A percentile compares a stretch with the other conserved stretches of the same genome.
Evolutionary conservation across 495 filamentous ascomycete species (phyloP).

Genomic region (Penicillium herquei): DNA sequence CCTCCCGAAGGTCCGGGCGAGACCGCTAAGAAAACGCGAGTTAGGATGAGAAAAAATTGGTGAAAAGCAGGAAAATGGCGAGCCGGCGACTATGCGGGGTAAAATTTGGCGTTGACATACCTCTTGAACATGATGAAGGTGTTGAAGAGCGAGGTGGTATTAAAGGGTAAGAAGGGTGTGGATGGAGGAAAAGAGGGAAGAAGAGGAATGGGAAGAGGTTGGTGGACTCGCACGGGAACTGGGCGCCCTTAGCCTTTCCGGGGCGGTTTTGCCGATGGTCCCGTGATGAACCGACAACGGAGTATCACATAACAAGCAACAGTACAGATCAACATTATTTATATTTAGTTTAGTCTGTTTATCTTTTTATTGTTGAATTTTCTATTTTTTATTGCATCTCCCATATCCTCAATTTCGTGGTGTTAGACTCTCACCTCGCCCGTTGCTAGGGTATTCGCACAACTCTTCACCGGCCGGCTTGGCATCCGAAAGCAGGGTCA

Average conservation of each 20-base stretch:
- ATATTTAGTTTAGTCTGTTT: background rate
- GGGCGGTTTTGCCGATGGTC: constrained; percentile 52
- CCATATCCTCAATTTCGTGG: constrained; percentile 1
- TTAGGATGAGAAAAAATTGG: constrained; percentile 43
- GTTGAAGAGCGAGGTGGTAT: constrained; percentile 49
- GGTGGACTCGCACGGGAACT: constrained; percentile 41
- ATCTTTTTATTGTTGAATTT: background rate
- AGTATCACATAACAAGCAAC: background rate
- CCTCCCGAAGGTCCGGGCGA: constrained; percentile 76
- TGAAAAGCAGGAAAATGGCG: constrained; percentile 37
- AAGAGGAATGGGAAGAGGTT: constrained; percentile 40
- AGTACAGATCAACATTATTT: no score
- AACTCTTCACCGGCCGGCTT: constrained; percentile 38
- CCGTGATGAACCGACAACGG: constrained; percentile 47
- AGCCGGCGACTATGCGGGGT: constrained; percentile 34
- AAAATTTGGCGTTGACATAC: constrained; percentile 48
- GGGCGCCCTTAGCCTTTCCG: constrained; percentile 46
- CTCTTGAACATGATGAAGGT: constrained; percentile 84
- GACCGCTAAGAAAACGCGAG: constrained; percentile 58
- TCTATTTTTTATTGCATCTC: background rate
- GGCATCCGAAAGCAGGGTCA: constrained; percentile 39
- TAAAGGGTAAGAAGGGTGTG: constrained; percentile 31
- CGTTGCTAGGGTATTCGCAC: constrained; percentile 34
- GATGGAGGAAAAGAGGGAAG: constrained; percentile 40
- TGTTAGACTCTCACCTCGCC: constrained; percentile 3